A percentile compares a stretch with the other conserved stretches of the same genome.
Conservation (phyloP, 1,284 basidiomycete species). For the Ustilago esculenta region DNA sequence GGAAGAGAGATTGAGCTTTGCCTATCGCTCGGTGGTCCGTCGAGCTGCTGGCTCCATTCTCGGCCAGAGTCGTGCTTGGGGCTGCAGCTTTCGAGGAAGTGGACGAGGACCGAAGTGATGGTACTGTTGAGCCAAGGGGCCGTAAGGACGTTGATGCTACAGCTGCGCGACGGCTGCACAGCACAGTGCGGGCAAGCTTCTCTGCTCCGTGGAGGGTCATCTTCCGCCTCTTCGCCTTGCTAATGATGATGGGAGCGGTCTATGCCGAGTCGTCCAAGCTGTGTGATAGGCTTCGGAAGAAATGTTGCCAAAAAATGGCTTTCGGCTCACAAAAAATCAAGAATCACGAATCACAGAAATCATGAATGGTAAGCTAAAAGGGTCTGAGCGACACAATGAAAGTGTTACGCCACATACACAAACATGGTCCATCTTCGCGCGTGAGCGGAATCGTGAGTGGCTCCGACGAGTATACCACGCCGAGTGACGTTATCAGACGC, state of each 20-base stretch:
- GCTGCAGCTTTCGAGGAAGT: slow-evolving; percentile 1
- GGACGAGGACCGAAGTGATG: slow-evolving; percentile 9
- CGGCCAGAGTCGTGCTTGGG: neutral
- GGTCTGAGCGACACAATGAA: neutral
- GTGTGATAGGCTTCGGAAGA: neutral
- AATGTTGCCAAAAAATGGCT: slow-evolving; percentile 5
- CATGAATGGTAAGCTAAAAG: too few relatives aligned
- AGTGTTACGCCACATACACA: neutral
- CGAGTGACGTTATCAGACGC: slow-evolving; percentile 18
- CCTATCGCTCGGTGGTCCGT: slow-evolving; percentile 60
- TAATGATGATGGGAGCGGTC: neutral
- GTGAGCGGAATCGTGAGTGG: too few relatives aligned
- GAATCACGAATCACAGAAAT: too few relatives aligned
- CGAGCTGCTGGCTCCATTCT: neutral
- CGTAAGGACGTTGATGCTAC: slow-evolving; percentile 1
- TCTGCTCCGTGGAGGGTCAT: slow-evolving; percentile 13
- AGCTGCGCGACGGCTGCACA: slow-evolving; percentile 5
- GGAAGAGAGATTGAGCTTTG: slow-evolving; percentile 57
- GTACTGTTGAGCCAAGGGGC: neutral
- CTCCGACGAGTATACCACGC: slow-evolving; percentile 1
- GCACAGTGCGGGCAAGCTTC: slow-evolving; percentile 9
- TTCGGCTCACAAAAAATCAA: neutral
- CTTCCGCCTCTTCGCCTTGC: neutral
- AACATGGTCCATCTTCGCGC: too few relatives aligned
- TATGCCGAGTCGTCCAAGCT: too few relatives aligned